Percentiles rank a stretch among this genome's conserved stretches.
phyloP scores from a whole-genome alignment of 495 filamentous ascomycete species.

The Xylaria cubensis region DNA sequence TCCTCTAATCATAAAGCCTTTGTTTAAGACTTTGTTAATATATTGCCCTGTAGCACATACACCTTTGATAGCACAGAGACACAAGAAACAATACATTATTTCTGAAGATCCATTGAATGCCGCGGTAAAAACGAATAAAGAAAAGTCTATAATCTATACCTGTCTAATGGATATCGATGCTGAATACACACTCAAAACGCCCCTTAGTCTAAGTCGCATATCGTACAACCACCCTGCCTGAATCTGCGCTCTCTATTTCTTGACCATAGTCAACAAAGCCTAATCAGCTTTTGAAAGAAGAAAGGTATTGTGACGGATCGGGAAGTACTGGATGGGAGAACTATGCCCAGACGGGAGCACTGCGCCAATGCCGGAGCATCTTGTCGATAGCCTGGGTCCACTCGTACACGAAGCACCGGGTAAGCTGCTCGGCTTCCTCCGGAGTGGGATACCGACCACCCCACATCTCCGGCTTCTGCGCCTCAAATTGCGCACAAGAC shows the following conservation, averaged over 20 bases:
- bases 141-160: constrained; percentile 11
- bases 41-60: neutral
- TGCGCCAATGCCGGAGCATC: constrained; percentile 75
- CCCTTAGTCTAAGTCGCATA: constrained; percentile 1
- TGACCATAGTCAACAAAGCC: neutral
- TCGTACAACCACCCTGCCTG: neutral
- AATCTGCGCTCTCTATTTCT: neutral
- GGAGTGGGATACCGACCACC: constrained; percentile 62
- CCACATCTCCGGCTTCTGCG: constrained; percentile 75
- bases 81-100: neutral
- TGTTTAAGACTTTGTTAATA: neutral
- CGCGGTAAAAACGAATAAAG: neutral
- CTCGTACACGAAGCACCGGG: constrained; percentile 67
- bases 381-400: constrained; percentile 70
- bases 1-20: neutral
- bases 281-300: neutral
- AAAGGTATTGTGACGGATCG: neutral
- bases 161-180: constrained; percentile 2
- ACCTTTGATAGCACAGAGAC: neutral
- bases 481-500: constrained; percentile 64
- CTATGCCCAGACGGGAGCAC: constrained; percentile 59
- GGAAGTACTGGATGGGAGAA: too few species aligned
- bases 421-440: constrained; percentile 63
- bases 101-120: neutral
- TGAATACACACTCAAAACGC: neutral